These are phyloP conservation scores for Primulina eburnea DNA, from an alignment of 257 asterid species.

Conservation along the genomic window DNA sequence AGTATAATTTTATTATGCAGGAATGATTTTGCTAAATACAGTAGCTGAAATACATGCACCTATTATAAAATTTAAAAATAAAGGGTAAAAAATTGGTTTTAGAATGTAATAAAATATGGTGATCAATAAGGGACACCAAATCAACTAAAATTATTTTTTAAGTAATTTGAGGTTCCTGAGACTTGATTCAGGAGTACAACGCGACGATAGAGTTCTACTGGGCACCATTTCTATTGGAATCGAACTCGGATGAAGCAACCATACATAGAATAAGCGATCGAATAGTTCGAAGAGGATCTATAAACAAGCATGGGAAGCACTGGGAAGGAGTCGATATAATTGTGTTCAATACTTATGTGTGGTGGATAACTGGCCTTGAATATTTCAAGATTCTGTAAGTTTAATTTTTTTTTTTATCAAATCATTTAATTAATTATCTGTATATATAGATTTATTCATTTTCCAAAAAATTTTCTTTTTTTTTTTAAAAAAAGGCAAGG, in stretches of 20 bases:
- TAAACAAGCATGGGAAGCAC: slow-evolving; percentile 55
- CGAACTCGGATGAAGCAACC: slow-evolving; percentile 70
- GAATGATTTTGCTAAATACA: too few species aligned
- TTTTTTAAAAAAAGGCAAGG: slow-evolving; percentile 41
- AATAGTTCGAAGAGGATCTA: slow-evolving; percentile 55
- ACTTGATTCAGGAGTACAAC: slow-evolving; percentile 51
- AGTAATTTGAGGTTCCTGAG: too few species aligned
- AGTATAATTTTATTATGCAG: too few species aligned
- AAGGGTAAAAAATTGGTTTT: too few species aligned
- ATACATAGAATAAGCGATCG: slow-evolving; percentile 52
- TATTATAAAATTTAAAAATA: too few species aligned
- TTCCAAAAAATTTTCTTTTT: background rate
- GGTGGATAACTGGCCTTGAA: slow-evolving; percentile 69
- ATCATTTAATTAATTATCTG: too few species aligned
- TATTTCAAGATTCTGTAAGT: slow-evolving; percentile 48
- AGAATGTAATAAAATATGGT: too few species aligned
- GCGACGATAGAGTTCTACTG: slow-evolving; percentile 77
- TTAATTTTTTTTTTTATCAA: background rate
- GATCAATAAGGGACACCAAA: too few species aligned
- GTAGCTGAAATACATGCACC: too few species aligned
- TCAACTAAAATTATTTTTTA: too few species aligned
- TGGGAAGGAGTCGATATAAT: slow-evolving; percentile 77
- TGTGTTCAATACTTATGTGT: slow-evolving; percentile 72
- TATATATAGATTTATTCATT: background rate
- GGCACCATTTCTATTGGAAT: slow-evolving; percentile 84